Conservation (phyloP, 1,284 basidiomycete species). For the Melampsora americana region DNA sequence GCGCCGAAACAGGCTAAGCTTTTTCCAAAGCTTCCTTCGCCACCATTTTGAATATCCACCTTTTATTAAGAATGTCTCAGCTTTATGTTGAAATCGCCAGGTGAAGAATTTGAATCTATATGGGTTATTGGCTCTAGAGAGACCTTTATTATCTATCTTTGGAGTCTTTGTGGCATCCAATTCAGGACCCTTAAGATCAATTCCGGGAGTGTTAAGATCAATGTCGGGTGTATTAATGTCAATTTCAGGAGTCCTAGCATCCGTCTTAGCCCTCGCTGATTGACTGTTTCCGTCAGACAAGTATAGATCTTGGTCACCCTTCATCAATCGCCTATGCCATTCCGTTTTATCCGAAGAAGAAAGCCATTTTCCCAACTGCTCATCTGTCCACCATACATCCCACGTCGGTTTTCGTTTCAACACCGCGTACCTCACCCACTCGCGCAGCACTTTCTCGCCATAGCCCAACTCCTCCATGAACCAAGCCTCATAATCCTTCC, state of each 20-base stretch:
- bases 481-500: not conserved
- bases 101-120: too few relatives aligned
- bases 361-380: not conserved
- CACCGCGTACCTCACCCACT: not conserved
- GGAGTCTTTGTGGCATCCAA: not conserved
- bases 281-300: not conserved
- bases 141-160: not conserved
- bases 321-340: not conserved
- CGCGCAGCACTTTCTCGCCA: not conserved
- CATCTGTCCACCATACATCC: slow-evolving; percentile 10
- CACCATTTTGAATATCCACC: too few relatives aligned
- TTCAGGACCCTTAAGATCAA: not conserved
- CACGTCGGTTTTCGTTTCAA: not conserved
- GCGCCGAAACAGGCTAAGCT: too few relatives aligned
- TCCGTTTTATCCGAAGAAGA: not conserved
- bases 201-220: not conserved
- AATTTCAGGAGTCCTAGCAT: too few relatives aligned
- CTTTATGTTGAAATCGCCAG: too few relatives aligned
- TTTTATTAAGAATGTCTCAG: too few relatives aligned
- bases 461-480: not conserved
- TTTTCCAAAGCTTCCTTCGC: too few relatives aligned
- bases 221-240: too few relatives aligned
- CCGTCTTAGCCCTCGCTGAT: not conserved
- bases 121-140: not conserved
- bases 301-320: not conserved